Evolutionary conservation across 2,329 filamentous ascomycete species (phyloP).

Genomic region (Aspergillus sp.): DNA sequence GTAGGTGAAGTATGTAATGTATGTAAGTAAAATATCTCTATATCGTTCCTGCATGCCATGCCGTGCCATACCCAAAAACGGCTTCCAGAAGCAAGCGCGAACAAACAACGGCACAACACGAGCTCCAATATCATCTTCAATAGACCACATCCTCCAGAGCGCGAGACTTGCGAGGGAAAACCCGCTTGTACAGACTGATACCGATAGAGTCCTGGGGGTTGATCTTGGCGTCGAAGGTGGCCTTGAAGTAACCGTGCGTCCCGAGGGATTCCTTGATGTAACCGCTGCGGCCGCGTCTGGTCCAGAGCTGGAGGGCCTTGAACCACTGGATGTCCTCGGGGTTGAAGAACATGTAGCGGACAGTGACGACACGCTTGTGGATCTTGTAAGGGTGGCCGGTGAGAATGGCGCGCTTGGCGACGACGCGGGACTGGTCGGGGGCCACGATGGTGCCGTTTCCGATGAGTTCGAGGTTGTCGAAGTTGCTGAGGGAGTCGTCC

Average conservation of each 20-base stretch:
- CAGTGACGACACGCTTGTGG: constrained; percentile 94
- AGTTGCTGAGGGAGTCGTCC: constrained; percentile 41
- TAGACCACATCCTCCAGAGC: constrained; percentile 42
- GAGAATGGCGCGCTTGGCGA: constrained; percentile 91
- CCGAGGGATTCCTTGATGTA: constrained; percentile 93
- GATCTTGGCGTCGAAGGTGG: constrained; percentile 92
- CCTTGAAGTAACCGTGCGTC: constrained; percentile 99
- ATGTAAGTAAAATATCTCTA: neutral
- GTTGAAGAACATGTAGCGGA: constrained; percentile 99
- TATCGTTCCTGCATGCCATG: neutral
- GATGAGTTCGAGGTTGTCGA: constrained; percentile 67
- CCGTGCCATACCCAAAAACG: neutral
- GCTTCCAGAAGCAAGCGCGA: neutral
- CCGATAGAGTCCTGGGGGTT: constrained; percentile 94
- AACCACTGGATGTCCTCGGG: constrained; percentile 95
- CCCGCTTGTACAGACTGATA: constrained; percentile 83
- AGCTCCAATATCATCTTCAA: constrained; percentile 15
- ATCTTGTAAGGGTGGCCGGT: constrained; percentile 98
- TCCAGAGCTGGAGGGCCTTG: constrained; percentile 95
- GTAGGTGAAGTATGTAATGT: neutral
- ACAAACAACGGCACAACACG: constrained; percentile 1
- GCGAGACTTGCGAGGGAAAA: constrained; percentile 73
- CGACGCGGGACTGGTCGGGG: constrained; percentile 71
- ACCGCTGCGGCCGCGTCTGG: constrained; percentile 80
- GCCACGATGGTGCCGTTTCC: constrained; percentile 85